These are phyloP conservation scores for Hortiboletus flavorubellus DNA, from an alignment of 768 basidiomycete genomes.

Conservation along the genomic window DNA sequence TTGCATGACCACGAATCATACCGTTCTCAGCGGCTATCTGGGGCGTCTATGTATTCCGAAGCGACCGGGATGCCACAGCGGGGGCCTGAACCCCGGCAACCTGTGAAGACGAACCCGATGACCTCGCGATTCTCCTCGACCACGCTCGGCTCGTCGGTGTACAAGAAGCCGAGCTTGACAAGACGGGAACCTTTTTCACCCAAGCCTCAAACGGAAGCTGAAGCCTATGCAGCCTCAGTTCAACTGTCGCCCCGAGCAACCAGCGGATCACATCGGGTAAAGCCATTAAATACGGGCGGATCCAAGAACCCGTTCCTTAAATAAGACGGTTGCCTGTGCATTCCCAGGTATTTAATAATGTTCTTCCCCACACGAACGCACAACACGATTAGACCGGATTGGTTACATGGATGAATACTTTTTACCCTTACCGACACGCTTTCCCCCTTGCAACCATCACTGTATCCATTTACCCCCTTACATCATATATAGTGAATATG, in stretches of 20 bases:
- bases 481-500: constrained; percentile 16
- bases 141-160: constrained; percentile 38
- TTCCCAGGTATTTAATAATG: constrained; percentile 6
- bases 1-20: constrained; percentile 19
- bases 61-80: constrained; percentile 59
- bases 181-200: constrained; percentile 26
- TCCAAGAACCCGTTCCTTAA: constrained; percentile 58
- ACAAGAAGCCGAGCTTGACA: constrained; percentile 29
- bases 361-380: constrained; percentile 26
- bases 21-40: constrained; percentile 38
- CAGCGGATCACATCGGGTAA: constrained; percentile 42
- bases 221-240: constrained; percentile 53
- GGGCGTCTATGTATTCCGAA: constrained; percentile 64
- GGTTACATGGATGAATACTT: constrained; percentile 3
- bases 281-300: constrained; percentile 42
- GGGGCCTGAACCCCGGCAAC: constrained; percentile 71
- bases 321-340: constrained; percentile 25
- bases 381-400: constrained; percentile 18
- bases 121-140: constrained; percentile 49
- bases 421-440: constrained; percentile 3
- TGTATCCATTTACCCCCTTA: constrained; percentile 14
- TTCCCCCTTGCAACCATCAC: constrained; percentile 15
- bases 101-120: constrained; percentile 48
- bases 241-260: constrained; percentile 31
- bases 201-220: constrained; percentile 50